Evolutionary conservation across 2,329 filamentous ascomycete species (phyloP).

Genomic region (Alternaria gansuensis): DNA sequence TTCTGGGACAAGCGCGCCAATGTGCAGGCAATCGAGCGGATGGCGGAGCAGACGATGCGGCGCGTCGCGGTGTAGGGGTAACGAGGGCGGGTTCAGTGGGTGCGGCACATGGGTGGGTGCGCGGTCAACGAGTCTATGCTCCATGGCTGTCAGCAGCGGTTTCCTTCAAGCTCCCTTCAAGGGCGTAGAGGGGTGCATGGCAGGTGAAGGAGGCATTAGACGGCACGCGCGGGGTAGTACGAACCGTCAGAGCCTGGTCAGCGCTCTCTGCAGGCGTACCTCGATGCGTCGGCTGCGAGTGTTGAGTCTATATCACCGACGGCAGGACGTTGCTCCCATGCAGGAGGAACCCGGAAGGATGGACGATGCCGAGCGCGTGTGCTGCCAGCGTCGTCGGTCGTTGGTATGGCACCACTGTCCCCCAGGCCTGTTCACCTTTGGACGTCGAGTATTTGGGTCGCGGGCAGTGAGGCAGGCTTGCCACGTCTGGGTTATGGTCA

Average conservation of each 20-base stretch:
- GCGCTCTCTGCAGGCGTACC: constrained; percentile 43
- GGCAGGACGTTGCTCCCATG: constrained; percentile 29
- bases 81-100: constrained; percentile 29
- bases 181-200: constrained; percentile 19
- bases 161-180: constrained; percentile 5
- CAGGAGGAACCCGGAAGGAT: constrained; percentile 32
- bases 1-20: constrained; percentile 29
- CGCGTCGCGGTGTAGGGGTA: constrained; percentile 26
- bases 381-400: constrained; percentile 26
- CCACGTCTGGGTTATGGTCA: constrained; percentile 44
- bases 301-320: constrained; percentile 36
- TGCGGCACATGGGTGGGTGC: constrained; percentile 40
- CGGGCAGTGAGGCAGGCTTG: constrained; percentile 31
- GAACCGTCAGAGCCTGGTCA: constrained; percentile 45
- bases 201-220: constrained; percentile 31
- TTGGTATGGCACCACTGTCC: constrained; percentile 10
- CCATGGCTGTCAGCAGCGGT: constrained; percentile 48
- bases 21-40: constrained; percentile 25
- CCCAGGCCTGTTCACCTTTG: constrained; percentile 17
- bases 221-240: constrained; percentile 43
- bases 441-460: constrained; percentile 21
- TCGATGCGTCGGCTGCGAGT: constrained; percentile 41
- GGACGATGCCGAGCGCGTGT: constrained; percentile 35
- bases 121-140: constrained; percentile 36
- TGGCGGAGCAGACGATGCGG: constrained; percentile 29